Conservation (phyloP, 805 yeast species). For the Scheffersomyces coipomensis region DNA sequence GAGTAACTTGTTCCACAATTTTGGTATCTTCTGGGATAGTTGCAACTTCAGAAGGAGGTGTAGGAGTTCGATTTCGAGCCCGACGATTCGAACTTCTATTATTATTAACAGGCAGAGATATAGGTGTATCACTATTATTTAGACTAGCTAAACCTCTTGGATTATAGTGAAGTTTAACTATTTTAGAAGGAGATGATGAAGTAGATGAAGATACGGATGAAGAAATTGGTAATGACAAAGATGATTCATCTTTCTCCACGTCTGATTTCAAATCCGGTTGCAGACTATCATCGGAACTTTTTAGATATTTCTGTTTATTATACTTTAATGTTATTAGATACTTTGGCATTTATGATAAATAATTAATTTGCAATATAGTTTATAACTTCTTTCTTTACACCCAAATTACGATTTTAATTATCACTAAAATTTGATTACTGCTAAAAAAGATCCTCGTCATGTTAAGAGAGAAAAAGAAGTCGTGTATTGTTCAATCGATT, state of each 20-base stretch:
- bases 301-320: slow-evolving; percentile 4
- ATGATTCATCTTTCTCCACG: no score
- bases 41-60: slow-evolving; percentile 1
- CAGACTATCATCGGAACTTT: no score
- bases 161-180: slow-evolving; percentile 10
- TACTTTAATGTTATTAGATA: slow-evolving; percentile 4
- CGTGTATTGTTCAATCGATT: no score
- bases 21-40: background rate
- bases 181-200: slow-evolving; percentile 4
- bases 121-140: background rate
- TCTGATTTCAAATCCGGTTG: no score
- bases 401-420: no score
- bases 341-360: background rate
- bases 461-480: no score
- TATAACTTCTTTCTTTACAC: no score
- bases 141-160: slow-evolving; percentile 1
- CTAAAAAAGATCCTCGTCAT: background rate
- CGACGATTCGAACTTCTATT: background rate
- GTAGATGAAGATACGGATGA: no score
- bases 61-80: slow-evolving; percentile 3
- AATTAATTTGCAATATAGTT: background rate
- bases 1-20: no score
- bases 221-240: no score
- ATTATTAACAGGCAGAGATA: background rate
- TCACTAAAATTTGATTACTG: background rate